Percentiles rank a stretch among this genome's conserved stretches.
Conservation (phyloP, 768 basidiomycete species). For the Cyclocybe aegerita region DNA sequence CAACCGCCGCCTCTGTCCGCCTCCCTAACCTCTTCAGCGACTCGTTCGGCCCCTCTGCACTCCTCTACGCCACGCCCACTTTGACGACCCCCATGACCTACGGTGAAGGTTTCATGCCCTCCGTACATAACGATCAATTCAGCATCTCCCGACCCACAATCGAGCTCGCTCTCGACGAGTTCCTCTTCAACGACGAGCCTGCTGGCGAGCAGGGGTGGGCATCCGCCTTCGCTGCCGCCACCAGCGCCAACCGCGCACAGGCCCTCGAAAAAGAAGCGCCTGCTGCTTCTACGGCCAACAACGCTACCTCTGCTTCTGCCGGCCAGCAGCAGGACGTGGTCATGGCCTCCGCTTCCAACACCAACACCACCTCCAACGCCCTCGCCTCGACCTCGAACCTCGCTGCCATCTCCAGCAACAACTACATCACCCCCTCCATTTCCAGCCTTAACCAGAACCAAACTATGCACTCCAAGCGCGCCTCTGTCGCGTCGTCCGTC, state of each 20-base stretch:
- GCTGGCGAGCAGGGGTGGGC: conserved; percentile 16
- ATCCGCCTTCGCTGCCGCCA: conserved; percentile 16
- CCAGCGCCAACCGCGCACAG: conserved; percentile 6
- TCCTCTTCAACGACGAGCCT: conserved; percentile 54
- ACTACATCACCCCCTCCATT: conserved; percentile 2
- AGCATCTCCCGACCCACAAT: conserved; percentile 77
- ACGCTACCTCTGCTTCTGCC: conserved; percentile 14
- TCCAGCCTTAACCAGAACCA: not conserved
- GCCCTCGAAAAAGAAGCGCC: conserved; percentile 8
- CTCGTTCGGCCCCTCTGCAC: conserved; percentile 77
- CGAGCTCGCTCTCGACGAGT: conserved; percentile 83
- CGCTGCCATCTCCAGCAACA: conserved; percentile 1
- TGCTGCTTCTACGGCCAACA: conserved; percentile 4
- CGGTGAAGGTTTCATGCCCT: conserved; percentile 66
- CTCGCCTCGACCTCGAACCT: not conserved
- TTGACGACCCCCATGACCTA: conserved; percentile 70
- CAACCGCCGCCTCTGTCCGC: conserved; percentile 41
- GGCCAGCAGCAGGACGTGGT: conserved; percentile 32
- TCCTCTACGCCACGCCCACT: conserved; percentile 70
- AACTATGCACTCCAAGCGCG: too few relatives aligned
- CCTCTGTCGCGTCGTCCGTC: conserved; percentile 13
- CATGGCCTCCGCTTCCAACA: conserved; percentile 21
- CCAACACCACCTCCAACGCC: conserved; percentile 7
- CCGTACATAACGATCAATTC: conserved; percentile 49
- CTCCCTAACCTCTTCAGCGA: conserved; percentile 74